phyloP scores from a whole-genome alignment of 75 land plant genomes.

The Pinus tabuliformis region DNA sequence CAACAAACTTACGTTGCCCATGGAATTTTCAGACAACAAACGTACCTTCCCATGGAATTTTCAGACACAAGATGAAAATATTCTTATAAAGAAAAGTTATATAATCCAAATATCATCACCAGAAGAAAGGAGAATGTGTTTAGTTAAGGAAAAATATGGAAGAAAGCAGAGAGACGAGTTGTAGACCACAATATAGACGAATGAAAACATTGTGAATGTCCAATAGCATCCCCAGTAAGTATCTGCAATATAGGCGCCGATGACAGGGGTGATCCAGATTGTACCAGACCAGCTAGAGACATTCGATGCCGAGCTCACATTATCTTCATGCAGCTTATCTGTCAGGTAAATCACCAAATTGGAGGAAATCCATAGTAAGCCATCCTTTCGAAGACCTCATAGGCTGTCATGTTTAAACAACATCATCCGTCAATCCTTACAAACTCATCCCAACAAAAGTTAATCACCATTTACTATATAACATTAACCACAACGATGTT shows the following conservation, averaged over 20 bases:
- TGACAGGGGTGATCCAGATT: constrained; percentile 27
- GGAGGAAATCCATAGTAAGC: constrained; percentile 72
- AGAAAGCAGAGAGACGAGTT: too few species aligned
- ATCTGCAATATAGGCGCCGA: constrained; percentile 33
- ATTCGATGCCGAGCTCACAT: constrained; percentile 21
- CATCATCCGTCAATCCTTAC: background rate
- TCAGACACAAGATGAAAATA: too few species aligned
- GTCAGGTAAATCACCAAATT: constrained; percentile 67
- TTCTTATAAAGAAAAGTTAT: too few species aligned
- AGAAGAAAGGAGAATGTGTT: too few species aligned
- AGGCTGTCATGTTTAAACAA: constrained; percentile 21
- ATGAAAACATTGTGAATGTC: constrained; percentile 28
- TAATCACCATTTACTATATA: too few species aligned
- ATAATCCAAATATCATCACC: too few species aligned
- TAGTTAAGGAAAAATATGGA: too few species aligned
- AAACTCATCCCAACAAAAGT: too few species aligned
- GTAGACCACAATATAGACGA: constrained; percentile 19
- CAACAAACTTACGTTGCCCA: too few species aligned
- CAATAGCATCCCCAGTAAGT: constrained; percentile 27
- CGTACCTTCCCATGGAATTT: too few species aligned
- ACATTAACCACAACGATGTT: too few species aligned
- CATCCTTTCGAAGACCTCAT: constrained; percentile 74
- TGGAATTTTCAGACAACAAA: too few species aligned
- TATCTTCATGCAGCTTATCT: constrained; percentile 55
- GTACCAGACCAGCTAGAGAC: constrained; percentile 38